Base-by-base conservation (phyloP, 345 rosid species). In the Gynandropsis gynandra region DNA sequence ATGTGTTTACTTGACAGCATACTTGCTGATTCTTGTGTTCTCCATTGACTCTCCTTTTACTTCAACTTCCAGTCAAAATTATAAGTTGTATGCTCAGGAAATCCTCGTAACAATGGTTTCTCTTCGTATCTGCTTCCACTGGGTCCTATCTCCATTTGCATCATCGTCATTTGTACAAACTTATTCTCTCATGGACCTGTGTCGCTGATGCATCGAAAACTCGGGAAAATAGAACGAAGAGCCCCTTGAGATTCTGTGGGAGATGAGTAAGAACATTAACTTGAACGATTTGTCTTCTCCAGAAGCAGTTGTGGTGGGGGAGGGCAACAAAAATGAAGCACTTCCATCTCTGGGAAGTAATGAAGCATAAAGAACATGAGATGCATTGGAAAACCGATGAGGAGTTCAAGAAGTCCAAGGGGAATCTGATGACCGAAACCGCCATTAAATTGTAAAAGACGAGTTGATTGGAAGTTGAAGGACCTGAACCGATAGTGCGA, bases 221-320 rank as follows among this genome's bases (percentile, higher is more conserved):
- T 20, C n/a, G 8, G 1, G 52, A 49, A 31, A 58, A 39, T 3
- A 64, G 21, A n/a, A 33, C 29, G 12, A 64, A 48, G 42, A 63
- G 5, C 19, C 64, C 59, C 20, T 13, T 67, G 46, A 67, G 70
- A 9, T 74, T 58, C 29, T 72, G 67, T 52, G 10, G 66, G 67
- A 50, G 72, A 71, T 24, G 80, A 76, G 62, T 72, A 57, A 47
- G 76, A 62, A 40, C 63, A 38, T 44, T 78, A 77, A 27, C 7
- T 27, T 16, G 0, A 41, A 49, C 16, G 42, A 61, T 7, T 29
- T 67, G 27, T 48, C 78, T n/a, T 59, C 83, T 65, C 61, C 79
- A 0, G 74, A 73, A 3, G 76, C 81, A 0, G 63, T 69, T 61
- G 80, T 66, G 9, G 46, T 72, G 15, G 79, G 76, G 50, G 52